A percentile compares a stretch with the other conserved stretches of the same genome.
phyloP scores from a whole-genome alignment of 352 stramenopile species.

The Phytophthora chlamydospora region DNA sequence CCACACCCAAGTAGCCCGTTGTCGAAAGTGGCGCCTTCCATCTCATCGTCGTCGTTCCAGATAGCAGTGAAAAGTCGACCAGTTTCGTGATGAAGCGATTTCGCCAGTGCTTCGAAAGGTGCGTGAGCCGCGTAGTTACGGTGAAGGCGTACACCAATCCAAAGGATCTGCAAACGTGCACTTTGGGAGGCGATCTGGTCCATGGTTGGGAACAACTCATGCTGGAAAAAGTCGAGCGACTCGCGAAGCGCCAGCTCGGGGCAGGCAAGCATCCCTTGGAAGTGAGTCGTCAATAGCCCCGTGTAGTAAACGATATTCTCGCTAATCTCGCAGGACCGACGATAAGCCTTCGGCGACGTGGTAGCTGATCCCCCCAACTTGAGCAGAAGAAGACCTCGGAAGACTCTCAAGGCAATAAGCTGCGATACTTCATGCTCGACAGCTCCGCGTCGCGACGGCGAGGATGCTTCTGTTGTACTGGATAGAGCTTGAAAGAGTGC shows the following conservation, averaged over 20 bases:
- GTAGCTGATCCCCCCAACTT: constrained; percentile 40
- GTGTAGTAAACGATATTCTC: constrained; percentile 60
- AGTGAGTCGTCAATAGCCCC: constrained; percentile 59
- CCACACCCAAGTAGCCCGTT: constrained; percentile 46
- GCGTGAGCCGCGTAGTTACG: constrained; percentile 37
- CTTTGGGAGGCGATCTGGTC: constrained; percentile 51
- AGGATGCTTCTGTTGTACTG: constrained; percentile 5
- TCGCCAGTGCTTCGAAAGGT: constrained; percentile 43
- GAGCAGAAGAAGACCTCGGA: constrained; percentile 53
- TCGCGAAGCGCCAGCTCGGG: constrained; percentile 52
- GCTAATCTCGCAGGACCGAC: constrained; percentile 33
- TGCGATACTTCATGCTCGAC: constrained; percentile 56
- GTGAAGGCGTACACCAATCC: constrained; percentile 56
- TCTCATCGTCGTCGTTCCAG: constrained; percentile 30
- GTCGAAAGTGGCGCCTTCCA: constrained; percentile 43
- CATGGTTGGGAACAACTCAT: constrained; percentile 56
- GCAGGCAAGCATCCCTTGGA: constrained; percentile 45
- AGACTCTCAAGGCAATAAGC: constrained; percentile 66
- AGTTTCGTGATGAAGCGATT: constrained; percentile 50
- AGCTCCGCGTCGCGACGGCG: constrained; percentile 3
- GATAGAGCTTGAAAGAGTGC: constrained; percentile 59
- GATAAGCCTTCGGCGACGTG: constrained; percentile 36
- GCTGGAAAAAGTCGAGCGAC: constrained; percentile 66
- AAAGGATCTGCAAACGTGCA: constrained; percentile 65
- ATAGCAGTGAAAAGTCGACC: constrained; percentile 27